These are phyloP conservation scores for Colletotrichum kahawae DNA, from an alignment of 2,329 filamentous ascomycete genomes.

Conservation along the genomic window DNA sequence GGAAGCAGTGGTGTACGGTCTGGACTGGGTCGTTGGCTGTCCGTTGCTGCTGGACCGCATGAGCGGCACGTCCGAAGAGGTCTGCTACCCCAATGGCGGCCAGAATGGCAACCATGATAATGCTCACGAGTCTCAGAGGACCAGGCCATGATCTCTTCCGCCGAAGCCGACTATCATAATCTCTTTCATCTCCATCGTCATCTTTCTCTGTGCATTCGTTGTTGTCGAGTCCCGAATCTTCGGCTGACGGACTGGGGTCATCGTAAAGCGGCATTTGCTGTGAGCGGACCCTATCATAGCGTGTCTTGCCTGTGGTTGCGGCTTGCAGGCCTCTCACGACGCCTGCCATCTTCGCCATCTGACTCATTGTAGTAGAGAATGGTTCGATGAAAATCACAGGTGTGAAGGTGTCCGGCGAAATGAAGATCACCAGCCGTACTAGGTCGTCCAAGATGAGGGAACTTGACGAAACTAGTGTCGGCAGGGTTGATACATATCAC, in stretches of 20 bases:
- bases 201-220: background rate
- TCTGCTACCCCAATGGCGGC: background rate
- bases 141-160: background rate
- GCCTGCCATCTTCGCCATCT: background rate
- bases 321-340: background rate
- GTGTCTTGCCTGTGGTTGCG: background rate
- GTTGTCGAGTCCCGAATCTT: background rate
- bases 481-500: background rate
- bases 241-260: background rate
- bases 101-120: background rate
- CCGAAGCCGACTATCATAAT: background rate
- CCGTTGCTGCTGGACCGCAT: background rate
- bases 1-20: background rate
- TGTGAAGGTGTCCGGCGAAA: background rate
- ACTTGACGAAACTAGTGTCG: too few relatives aligned
- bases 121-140: background rate
- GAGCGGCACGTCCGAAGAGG: background rate
- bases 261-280: background rate
- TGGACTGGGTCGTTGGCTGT: background rate
- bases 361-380: background rate
- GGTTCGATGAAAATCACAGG: background rate
- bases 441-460: background rate
- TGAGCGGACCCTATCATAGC: background rate
- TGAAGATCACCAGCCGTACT: too few relatives aligned
- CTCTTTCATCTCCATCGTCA: background rate